A percentile compares a stretch with the other conserved stretches of the same genome.
Conservation (phyloP, 2,329 filamentous ascomycete species). For the Phialocephala subalpina region DNA sequence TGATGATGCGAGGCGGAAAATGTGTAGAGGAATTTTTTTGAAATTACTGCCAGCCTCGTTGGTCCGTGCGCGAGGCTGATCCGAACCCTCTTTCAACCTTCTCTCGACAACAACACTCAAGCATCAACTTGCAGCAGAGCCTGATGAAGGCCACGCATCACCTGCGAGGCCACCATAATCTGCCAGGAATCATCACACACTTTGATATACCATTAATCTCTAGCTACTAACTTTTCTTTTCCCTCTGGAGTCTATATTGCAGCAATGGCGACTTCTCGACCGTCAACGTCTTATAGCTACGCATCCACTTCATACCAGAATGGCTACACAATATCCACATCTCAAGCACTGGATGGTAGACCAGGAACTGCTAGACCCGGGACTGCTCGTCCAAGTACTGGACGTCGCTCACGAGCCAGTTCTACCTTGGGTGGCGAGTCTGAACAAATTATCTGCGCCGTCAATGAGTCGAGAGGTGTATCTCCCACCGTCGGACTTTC, state of each 20-base stretch:
- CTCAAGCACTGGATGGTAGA: slow-evolving; percentile 29
- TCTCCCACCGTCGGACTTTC: slow-evolving; percentile 85
- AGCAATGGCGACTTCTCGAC: slow-evolving; percentile 32
- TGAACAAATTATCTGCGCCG: slow-evolving; percentile 85
- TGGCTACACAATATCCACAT: slow-evolving; percentile 41
- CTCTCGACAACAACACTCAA: neutral
- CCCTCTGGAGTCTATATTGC: neutral
- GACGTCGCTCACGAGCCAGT: slow-evolving; percentile 37
- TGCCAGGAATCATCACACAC: neutral
- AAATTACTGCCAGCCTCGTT: slow-evolving; percentile 42
- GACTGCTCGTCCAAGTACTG: slow-evolving; percentile 42
- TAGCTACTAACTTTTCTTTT: slow-evolving; percentile 2
- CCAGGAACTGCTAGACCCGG: slow-evolving; percentile 38
- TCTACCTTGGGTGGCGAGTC: slow-evolving; percentile 51
- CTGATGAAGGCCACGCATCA: neutral
- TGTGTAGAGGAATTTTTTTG: slow-evolving; percentile 30
- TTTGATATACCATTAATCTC: slow-evolving; percentile 3
- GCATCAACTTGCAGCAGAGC: neutral
- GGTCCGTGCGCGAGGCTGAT: slow-evolving; percentile 20
- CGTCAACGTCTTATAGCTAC: slow-evolving; percentile 39
- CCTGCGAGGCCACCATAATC: neutral
- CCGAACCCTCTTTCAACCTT: neutral
- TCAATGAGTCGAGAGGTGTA: slow-evolving; percentile 88
- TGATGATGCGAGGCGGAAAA: slow-evolving; percentile 16
- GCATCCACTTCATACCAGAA: slow-evolving; percentile 38